Base-by-base conservation (phyloP, 2,329 filamentous ascomycete species). In the Lecanosticta acicola region DNA sequence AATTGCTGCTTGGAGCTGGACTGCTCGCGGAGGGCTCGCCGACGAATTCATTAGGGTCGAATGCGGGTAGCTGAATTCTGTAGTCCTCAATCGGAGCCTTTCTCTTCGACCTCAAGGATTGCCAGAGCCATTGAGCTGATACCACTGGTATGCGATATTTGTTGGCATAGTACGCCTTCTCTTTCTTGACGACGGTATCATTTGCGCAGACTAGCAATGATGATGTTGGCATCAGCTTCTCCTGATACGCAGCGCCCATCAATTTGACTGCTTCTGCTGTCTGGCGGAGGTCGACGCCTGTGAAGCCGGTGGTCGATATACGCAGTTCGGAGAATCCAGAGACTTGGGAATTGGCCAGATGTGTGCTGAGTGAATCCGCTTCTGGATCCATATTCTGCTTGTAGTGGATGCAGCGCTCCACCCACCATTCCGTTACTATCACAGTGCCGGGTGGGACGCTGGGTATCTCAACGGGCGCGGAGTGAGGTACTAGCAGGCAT, bases 391-490 rank as follows among this genome's bases (percentile, higher is more conserved):
- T 74, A 56, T 91, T 78, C 19, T 69, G 71, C 65, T 87, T 93
- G 53, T 80, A 79, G 62, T 90, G 82, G 32, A 98, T 71, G 63
- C 91, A 97, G 39, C 81, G 80, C 68, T 98, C 93, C 42, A 98
- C 76, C 78, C 91, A 98, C 75, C 93, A 94, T 62, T 95, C 89
- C 9, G 89, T 97, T 24, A 94, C 81, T 11, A 74, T 61, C 39
- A 73, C 65, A 10, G 60, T 62, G 32, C 48, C 51, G n/a, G 48
- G 16, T 13, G 62, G 56, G 11, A 63, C 47, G 9, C 47, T 47
- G 20, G 62, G 57, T 10, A 60, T 36, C n/a, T 46, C 33, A 17
- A 43, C 42, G 29, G 43, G 51, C 39, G 39, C 43, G 40, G 56
- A 49, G 64, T 59, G 55, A 60, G 51, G 71, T 59, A 61, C 65